Evolutionary conservation across 208 protist genomes (phyloP).

Genomic region (Acanthamoeba castellanii): DNA sequence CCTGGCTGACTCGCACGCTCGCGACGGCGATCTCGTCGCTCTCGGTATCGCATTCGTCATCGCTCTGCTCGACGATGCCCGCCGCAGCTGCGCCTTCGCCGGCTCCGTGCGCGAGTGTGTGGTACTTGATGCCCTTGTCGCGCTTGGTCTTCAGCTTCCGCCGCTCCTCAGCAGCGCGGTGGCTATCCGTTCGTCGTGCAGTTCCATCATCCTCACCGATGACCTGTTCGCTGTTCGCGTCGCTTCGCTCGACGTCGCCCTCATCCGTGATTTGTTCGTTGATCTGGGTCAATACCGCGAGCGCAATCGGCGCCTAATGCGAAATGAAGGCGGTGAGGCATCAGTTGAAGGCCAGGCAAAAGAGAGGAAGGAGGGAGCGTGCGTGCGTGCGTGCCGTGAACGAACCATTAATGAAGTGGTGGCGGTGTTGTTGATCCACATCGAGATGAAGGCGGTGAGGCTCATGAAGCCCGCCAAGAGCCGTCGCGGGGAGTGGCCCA

Average conservation of each 20-base stretch:
- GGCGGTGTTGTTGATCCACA: constrained; percentile 73
- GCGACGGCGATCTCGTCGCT: background rate
- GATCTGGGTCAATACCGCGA: constrained; percentile 52
- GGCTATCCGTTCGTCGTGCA: background rate
- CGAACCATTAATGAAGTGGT: constrained; percentile 64
- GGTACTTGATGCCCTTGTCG: background rate
- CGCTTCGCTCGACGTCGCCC: background rate
- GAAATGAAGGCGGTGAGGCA: background rate
- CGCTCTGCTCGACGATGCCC: background rate
- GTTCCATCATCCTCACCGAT: background rate
- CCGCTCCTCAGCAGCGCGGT: background rate
- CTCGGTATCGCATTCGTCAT: background rate
- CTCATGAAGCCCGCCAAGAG: constrained; percentile 55
- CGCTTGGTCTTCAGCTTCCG: background rate
- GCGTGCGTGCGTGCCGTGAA: too few species aligned
- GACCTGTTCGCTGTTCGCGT: background rate
- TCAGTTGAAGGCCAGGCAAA: background rate
- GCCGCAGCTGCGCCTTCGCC: background rate
- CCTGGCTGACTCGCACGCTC: background rate
- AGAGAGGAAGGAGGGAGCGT: background rate
- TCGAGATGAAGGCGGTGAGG: constrained; percentile 60
- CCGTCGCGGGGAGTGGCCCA: background rate
- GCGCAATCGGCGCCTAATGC: constrained; percentile 12
- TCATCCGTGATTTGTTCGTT: background rate
- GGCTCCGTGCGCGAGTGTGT: background rate